Base-by-base conservation (phyloP, 2,329 filamentous ascomycete species). In the Trichoderma citrinoviride region DNA sequence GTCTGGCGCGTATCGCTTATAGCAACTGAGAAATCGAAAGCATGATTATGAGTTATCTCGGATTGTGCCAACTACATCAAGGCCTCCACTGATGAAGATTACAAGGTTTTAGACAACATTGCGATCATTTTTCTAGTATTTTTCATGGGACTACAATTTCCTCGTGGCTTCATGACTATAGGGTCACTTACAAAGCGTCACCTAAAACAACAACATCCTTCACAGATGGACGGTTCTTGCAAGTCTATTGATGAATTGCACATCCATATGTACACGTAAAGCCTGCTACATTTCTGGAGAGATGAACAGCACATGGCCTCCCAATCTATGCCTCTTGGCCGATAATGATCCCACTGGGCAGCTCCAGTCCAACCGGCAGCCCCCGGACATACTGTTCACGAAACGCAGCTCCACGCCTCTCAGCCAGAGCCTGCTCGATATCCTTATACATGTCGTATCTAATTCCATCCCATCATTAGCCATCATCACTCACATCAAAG, bases 391-490 rank as follows among this genome's bases (percentile, higher is more conserved):
- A 84, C 41, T 76, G 77, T 7, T 73, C 77, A 0, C 69, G 68
- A 46, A 78, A 84, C 3, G 69, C 54, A 1, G 68, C 21, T 1
- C 78, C 77, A 17, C 72, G 68, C 46, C 68, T 71, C 55, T 68
- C 65, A 0, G 80, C 79, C 17, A 83, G 68, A 66, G 77, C 77
- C 72, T 85, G 80, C 62, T 84, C 82, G 8, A 86, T 74, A 66
- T 87, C 83, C 61, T 77, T 78, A 70, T 84, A 81, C 83, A 87
- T 85, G 69, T 87, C 83, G 67, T 87, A 87, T 15, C 82, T 84
- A 41, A 0, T 55, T 5, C n/a, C n/a, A n/a, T n/a, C n/a, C n/a
- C 23, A 1, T 29, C 37, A 10, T 65, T 29, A 57, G 53, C 40
- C 8, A 3, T 2, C 33, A 2, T 2, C 33, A 2, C 8, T 50